phyloP scores from a whole-genome alignment of 495 filamentous ascomycete genomes.

The Hypoxylon perforatum region DNA sequence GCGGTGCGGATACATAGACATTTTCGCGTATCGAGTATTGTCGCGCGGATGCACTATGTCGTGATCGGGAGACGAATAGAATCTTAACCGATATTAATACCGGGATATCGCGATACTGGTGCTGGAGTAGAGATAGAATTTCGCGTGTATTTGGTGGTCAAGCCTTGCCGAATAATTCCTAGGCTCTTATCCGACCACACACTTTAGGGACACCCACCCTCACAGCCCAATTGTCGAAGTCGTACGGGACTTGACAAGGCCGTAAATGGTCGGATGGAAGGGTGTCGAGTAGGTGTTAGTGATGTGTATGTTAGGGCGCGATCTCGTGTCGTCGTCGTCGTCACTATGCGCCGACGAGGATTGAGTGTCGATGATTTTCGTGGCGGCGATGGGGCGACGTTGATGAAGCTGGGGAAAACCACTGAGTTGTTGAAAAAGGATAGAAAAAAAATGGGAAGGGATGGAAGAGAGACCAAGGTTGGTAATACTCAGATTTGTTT shows the following conservation, averaged over 20 bases:
- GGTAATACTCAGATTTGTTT: conserved; percentile 46
- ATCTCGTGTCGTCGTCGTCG: conserved; percentile 16
- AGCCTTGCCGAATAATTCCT: conserved; percentile 2
- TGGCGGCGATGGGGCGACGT: conserved; percentile 9
- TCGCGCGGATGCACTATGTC: conserved; percentile 3
- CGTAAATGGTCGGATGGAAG: conserved; percentile 34
- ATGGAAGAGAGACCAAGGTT: conserved; percentile 41
- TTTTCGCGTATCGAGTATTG: conserved; percentile 42
- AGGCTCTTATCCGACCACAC: conserved; percentile 11
- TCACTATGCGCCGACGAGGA: conserved; percentile 1
- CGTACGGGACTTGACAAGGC: conserved; percentile 27
- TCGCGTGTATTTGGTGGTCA: conserved; percentile 9
- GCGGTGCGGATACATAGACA: conserved; percentile 94
- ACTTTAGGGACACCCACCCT: conserved; percentile 26
- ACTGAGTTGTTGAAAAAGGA: conserved; percentile 17
- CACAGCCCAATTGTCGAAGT: conserved; percentile 35
- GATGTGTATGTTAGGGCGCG: conserved; percentile 4
- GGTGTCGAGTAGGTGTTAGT: background rate
- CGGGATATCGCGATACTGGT: conserved; percentile 9
- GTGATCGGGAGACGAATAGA: conserved; percentile 1
- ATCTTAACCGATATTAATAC: background rate
- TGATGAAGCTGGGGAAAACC: conserved; percentile 24
- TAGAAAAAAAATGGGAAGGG: conserved; percentile 32
- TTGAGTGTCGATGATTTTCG: conserved; percentile 1
- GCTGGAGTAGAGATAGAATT: background rate